Evolutionary conservation across 1,284 basidiomycete genomes (phyloP).

Genomic region (Leccinum solheimii): DNA sequence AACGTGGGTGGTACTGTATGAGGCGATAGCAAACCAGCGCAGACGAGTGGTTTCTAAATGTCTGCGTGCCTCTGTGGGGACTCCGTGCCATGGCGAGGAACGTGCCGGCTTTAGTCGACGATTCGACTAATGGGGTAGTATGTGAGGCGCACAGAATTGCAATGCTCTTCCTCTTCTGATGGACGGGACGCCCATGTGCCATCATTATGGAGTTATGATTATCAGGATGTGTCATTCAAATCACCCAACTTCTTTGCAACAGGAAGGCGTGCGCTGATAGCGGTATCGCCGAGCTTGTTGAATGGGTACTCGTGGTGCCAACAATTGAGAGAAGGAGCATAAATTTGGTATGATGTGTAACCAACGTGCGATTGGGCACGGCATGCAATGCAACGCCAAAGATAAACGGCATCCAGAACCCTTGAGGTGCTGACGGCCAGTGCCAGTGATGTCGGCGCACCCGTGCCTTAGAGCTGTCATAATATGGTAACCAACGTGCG

Average conservation of each 20-base stretch:
- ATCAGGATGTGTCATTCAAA: background rate
- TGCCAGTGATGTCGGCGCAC: too few relatives aligned
- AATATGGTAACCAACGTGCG: background rate
- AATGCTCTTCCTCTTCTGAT: background rate
- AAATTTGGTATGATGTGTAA: too few relatives aligned
- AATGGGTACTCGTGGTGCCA: too few relatives aligned
- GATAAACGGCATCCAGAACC: too few relatives aligned
- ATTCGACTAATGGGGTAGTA: constrained; percentile 55
- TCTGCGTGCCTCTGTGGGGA: constrained; percentile 64
- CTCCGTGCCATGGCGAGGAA: constrained; percentile 63
- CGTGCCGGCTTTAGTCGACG: constrained; percentile 46
- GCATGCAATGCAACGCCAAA: too few relatives aligned
- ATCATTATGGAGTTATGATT: background rate
- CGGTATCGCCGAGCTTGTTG: background rate
- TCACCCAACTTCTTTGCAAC: background rate
- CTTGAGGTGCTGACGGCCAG: too few relatives aligned
- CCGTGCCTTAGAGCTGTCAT: too few relatives aligned
- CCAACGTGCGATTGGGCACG: too few relatives aligned
- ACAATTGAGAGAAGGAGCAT: too few relatives aligned
- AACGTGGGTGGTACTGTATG: background rate
- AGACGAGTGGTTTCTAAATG: constrained; percentile 41
- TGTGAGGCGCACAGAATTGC: constrained; percentile 62
- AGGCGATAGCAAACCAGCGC: constrained; percentile 34
- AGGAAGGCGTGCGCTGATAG: background rate
- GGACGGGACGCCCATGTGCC: background rate